Base-by-base conservation (phyloP, 2,329 filamentous ascomycete genomes). In the Penicillium sp. region DNA sequence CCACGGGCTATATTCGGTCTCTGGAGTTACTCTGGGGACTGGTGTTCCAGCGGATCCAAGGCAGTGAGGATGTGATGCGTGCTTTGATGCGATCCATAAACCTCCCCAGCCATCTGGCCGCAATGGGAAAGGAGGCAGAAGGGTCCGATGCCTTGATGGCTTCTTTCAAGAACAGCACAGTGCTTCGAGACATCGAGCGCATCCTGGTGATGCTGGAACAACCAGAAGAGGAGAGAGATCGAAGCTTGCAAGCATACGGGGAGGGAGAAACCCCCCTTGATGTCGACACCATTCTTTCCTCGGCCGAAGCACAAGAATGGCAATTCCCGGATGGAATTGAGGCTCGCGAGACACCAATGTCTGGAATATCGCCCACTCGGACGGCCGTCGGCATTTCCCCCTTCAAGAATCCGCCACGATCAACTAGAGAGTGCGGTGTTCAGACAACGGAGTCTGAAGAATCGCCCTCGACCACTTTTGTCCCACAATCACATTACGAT, bases 1-100 rank as follows among this genome's bases (percentile, higher is more conserved):
- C 88, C 63, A 89, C 89, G n/a, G 89, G 89, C 14, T 91, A 92
- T 66, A 87, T 92, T 50, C 82, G 88, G 32, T 88, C 87, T 0
- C 77, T 92, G 16, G 89, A 92, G 70, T 72, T 88, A 41, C 81
- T 86, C 9, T 78, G 89, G 50, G 86, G 85, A 11, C 85, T 85
- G 77, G 74, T 88, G 1, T 87, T 90, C 56, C 80, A 84, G 55
- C 81, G 82, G 50, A 80, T 85, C 34, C 79, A 83, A 13, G 83
- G 81, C 9, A 81, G 79, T 45, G 86, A 89, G 68, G 76, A 79
- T 48, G 77, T 80, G 13, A 77, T 89, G 22, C 79, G 82, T 45
- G 72, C 72, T 7, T 72, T 86, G 47, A 73, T 89, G 51, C 78
- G 77, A 34, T 72, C 75, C 34, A 73, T 76, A 39, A 76, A 79